These are phyloP conservation scores for Syzygium syzygioides DNA, from an alignment of 441 rosid species.

Conservation along the genomic window DNA sequence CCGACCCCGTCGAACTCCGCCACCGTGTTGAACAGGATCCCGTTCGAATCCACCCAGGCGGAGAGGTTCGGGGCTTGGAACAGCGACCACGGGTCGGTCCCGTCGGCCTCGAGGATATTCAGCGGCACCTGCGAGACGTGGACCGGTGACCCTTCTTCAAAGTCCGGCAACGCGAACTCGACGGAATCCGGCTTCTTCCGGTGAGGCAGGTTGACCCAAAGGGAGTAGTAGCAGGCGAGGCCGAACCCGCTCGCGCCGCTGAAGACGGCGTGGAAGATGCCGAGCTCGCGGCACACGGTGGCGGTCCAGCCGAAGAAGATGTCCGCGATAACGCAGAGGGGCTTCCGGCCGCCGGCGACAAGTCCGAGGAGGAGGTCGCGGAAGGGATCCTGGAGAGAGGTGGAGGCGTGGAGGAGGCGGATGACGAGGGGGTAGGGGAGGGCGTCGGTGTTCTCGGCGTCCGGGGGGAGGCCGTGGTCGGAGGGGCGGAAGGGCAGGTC, in stretches of 20 bases:
- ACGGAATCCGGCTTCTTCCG: conserved; percentile 5
- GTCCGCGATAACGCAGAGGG: conserved; percentile 46
- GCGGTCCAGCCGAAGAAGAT: conserved; percentile 82
- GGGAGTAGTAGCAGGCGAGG: conserved; percentile 59
- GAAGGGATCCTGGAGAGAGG: conserved; percentile 30
- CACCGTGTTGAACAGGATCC: conserved; percentile 53
- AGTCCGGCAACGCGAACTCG: conserved; percentile 34
- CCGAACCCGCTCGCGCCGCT: conserved; percentile 60
- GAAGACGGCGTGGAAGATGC: conserved; percentile 46
- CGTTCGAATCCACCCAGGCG: conserved; percentile 47
- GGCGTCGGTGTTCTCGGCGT: conserved; percentile 29
- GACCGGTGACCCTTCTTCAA: conserved; percentile 12
- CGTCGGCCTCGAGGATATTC: conserved; percentile 3
- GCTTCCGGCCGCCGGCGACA: neutral
- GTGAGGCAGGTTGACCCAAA: conserved; percentile 55
- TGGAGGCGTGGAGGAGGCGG: conserved; percentile 42
- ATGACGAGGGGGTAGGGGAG: conserved; percentile 29
- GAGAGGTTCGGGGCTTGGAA: conserved; percentile 36
- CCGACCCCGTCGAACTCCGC: conserved; percentile 48
- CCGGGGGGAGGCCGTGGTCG: conserved; percentile 43
- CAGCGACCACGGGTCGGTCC: conserved; percentile 43
- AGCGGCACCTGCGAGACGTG: neutral
- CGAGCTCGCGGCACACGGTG: conserved; percentile 38
- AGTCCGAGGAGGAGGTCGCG: conserved; percentile 16
- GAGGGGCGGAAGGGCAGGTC: conserved; percentile 46